Percentiles rank a stretch among this genome's conserved stretches.
phyloP scores from a whole-genome alignment of 148 eudicot genomes.

The Diospyros lotus region DNA sequence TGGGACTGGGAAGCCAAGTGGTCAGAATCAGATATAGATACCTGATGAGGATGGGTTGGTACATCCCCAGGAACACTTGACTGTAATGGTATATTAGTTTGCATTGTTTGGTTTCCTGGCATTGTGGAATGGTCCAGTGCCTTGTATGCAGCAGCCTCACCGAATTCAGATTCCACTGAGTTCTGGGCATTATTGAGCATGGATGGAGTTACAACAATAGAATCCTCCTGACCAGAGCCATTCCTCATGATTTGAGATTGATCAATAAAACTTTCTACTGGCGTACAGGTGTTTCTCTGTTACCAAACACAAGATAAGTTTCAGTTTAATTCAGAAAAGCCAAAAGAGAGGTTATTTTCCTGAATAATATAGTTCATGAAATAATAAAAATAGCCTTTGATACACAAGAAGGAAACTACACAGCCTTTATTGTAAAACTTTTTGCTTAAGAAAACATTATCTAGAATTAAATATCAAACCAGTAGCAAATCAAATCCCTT shows the following conservation, averaged over 20 bases:
- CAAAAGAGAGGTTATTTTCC: conserved; percentile 6
- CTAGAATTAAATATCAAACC: not conserved
- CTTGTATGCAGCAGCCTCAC: conserved; percentile 38
- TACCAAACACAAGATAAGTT: conserved; percentile 12
- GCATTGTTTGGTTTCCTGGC: conserved; percentile 33
- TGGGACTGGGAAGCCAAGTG: conserved; percentile 37
- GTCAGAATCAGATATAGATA: conserved; percentile 37
- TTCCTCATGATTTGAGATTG: conserved; percentile 43
- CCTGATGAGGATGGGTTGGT: conserved; percentile 28
- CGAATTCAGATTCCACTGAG: conserved; percentile 43
- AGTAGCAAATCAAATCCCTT: conserved; percentile 1
- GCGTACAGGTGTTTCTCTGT: conserved; percentile 64
- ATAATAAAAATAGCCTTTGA: not conserved
- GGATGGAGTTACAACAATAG: conserved; percentile 30
- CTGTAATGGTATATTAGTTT: conserved; percentile 33
- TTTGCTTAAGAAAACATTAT: not conserved
- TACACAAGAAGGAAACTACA: not conserved
- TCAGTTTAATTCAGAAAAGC: not conserved
- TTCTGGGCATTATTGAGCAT: conserved; percentile 36
- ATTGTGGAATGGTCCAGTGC: conserved; percentile 31
- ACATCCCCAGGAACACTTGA: conserved; percentile 25
- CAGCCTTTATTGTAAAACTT: not conserved
- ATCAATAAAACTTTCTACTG: conserved; percentile 53
- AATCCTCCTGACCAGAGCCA: conserved; percentile 50
- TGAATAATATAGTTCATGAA: not conserved